Base-by-base conservation (phyloP, 208 protist genomes). In the Acanthamoeba healyi region DNA sequence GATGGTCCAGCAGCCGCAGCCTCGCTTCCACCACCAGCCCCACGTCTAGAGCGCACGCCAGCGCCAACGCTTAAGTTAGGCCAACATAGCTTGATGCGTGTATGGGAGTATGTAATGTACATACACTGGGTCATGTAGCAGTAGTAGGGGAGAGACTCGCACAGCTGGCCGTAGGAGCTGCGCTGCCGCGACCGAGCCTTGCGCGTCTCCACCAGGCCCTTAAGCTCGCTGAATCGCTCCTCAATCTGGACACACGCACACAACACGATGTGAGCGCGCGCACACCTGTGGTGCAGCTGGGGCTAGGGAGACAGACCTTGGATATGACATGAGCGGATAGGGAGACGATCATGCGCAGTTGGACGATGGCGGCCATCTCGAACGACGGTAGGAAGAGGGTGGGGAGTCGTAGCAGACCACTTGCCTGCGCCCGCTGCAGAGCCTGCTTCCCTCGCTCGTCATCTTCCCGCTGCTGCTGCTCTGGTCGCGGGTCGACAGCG, bases 151-250 rank as follows among this genome's bases (percentile, higher is more conserved):
- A 77, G 38, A 6, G 38, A 14, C 38, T 42, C 34, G 67, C 67
- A 77, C 36, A 77, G 67, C 67, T 77, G 67, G 19, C 19, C 34
- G 67, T 44, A 77, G 24, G 67, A 77, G 67, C 44, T 77, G 67
- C 67, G 67, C 67, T 92, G 86, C 22, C 86, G 19, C 26, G 86
- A 92, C 3, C 86, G 86, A 4, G 86, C 86, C 86, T 72, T 92
- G 34, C 86, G 49, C 6, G 86, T 74, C 26, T 67, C 86, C n/a
- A 92, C 58, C 34, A 92, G n/a, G 6, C 17, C 36, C 58, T 92
- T 67, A 4, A 92, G 58, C 58, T 92, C 86, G 15, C 0, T 34
- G 58, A 58, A 92, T 15, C 86, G 34, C 61, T 92, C 86, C 86
- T 65, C 40, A 19, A 92, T 42, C 86, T 92, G 86, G 12, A 15